phyloP scores from a whole-genome alignment of 2,329 filamentous ascomycete species.

The Claviceps maximensis region DNA sequence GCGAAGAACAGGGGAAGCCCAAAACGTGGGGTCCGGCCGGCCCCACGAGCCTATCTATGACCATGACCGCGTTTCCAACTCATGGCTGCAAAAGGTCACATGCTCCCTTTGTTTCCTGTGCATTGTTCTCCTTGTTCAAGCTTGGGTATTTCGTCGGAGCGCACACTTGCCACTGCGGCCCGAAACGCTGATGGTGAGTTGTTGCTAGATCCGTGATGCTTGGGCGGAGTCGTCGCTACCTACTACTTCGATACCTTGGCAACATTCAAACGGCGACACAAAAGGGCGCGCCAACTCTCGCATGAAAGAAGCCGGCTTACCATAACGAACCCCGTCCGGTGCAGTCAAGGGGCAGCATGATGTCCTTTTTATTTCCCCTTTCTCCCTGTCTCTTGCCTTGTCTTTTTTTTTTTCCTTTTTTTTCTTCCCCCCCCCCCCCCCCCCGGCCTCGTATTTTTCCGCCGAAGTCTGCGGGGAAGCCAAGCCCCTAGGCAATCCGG shows the following conservation, averaged over 20 bases:
- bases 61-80: neutral
- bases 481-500: neutral
- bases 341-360: too few species aligned
- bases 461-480: neutral
- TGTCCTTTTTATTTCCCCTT: too few species aligned
- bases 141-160: too few species aligned
- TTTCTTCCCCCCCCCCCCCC: too few species aligned
- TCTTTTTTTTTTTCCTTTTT: neutral
- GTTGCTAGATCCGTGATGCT: neutral
- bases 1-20: neutral
- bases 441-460: neutral
- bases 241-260: too few species aligned
- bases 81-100: neutral
- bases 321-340: too few species aligned
- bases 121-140: neutral
- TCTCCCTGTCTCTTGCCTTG: neutral
- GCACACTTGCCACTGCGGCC: neutral
- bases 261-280: too few species aligned
- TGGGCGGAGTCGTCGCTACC: too few species aligned
- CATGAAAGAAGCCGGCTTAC: too few species aligned
- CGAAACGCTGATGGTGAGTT: neutral
- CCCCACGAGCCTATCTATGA: neutral
- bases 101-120: neutral
- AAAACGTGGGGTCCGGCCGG: neutral
- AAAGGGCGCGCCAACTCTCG: too few species aligned